A percentile compares a stretch with the other conserved stretches of the same genome.
Conservation (phyloP, 2,329 filamentous ascomycete genomes). For the Monosporascus sp. region DNA sequence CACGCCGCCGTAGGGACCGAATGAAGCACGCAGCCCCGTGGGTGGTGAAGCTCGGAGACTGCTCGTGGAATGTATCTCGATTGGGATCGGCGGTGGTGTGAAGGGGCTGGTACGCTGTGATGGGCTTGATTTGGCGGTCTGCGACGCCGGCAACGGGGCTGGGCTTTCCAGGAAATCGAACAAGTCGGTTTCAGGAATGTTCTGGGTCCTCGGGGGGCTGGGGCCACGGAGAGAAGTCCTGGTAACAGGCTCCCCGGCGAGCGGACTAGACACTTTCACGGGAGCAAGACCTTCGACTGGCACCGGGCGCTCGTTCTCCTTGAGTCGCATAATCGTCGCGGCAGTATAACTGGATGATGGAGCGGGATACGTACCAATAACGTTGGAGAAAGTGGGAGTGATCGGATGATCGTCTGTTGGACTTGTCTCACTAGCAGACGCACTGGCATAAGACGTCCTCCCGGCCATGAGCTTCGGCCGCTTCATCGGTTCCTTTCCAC, state of each 20-base stretch:
- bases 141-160: slow-evolving; percentile 8
- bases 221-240: slow-evolving; percentile 6
- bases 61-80: slow-evolving; percentile 23
- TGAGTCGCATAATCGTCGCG: slow-evolving; percentile 26
- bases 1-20: slow-evolving; percentile 3
- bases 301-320: slow-evolving; percentile 20
- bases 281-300: slow-evolving; percentile 23
- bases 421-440: slow-evolving; percentile 20
- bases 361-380: slow-evolving; percentile 18
- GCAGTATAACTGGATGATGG: slow-evolving; percentile 29
- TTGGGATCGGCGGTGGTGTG: slow-evolving; percentile 23
- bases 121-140: slow-evolving; percentile 21
- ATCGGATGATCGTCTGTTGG: slow-evolving; percentile 20
- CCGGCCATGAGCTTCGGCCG: slow-evolving; percentile 27
- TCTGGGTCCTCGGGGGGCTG: slow-evolving; percentile 4
- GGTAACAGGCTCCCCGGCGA: slow-evolving; percentile 13
- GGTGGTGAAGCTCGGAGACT: slow-evolving; percentile 17
- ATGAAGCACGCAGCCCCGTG: too few relatives aligned
- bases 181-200: slow-evolving; percentile 6
- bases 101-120: slow-evolving; percentile 20
- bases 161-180: slow-evolving; percentile 4
- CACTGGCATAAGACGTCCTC: slow-evolving; percentile 28
- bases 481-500: slow-evolving; percentile 15
- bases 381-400: slow-evolving; percentile 25
- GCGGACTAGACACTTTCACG: slow-evolving; percentile 22